A percentile compares a stretch with the other conserved stretches of the same genome.
phyloP scores from a whole-genome alignment of 352 stramenopile genomes.

The Plasmopara muralis region DNA sequence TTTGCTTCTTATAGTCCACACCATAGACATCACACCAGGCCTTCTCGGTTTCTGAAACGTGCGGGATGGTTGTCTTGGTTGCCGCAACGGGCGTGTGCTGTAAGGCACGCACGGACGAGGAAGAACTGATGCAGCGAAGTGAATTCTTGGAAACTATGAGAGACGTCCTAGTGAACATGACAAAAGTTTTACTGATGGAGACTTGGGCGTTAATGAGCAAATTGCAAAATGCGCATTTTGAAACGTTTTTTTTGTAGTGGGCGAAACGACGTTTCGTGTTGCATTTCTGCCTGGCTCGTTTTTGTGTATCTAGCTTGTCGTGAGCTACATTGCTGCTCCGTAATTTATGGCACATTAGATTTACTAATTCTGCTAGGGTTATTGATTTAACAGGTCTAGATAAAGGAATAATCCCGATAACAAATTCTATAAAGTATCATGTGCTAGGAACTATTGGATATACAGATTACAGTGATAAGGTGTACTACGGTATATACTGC shows the following conservation, averaged over 20 bases:
- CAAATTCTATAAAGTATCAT: no score
- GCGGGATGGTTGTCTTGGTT: slow-evolving; percentile 13
- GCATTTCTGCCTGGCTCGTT: not conserved
- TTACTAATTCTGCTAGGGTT: no score
- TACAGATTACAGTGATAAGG: no score
- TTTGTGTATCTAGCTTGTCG: not conserved
- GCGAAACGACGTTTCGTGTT: not conserved
- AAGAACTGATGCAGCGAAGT: slow-evolving; percentile 27
- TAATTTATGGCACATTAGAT: no score
- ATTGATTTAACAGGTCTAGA: no score
- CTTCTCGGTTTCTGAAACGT: slow-evolving; percentile 44
- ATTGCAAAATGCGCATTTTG: slow-evolving; percentile 26
- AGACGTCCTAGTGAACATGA: slow-evolving; percentile 28
- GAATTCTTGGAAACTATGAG: slow-evolving; percentile 24
- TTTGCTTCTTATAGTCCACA: slow-evolving; percentile 64
- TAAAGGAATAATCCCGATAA: no score
- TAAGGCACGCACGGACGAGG: slow-evolving; percentile 25
- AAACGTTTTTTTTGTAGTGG: slow-evolving; percentile 14
- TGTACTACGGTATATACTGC: slow-evolving; percentile 2
- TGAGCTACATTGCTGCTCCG: no score
- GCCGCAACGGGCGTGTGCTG: slow-evolving; percentile 26
- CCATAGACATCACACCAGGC: slow-evolving; percentile 75
- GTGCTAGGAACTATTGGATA: no score
- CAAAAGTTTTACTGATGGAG: not conserved
- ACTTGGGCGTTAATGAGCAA: slow-evolving; percentile 7